Percentiles rank a stretch among this genome's conserved stretches.
These are phyloP conservation scores for Suillus subaureus DNA, from an alignment of 768 basidiomycete species.

Conservation along the genomic window DNA sequence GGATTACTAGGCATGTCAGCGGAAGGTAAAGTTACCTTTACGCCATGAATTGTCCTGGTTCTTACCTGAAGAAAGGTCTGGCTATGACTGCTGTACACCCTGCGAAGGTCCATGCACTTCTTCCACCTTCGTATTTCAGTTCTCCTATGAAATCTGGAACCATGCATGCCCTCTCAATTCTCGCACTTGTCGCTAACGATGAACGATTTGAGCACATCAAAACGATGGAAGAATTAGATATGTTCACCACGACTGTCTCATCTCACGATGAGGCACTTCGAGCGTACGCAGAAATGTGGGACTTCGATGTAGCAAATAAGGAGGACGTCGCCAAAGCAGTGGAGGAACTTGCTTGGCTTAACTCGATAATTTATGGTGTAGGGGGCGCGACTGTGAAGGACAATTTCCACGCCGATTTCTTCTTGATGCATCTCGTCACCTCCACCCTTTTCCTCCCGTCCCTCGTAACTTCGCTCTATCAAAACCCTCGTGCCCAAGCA, in stretches of 20 bases:
- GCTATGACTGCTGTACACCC: slow-evolving; percentile 48
- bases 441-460: slow-evolving; percentile 64
- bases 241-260: slow-evolving; percentile 30
- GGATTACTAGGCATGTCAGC: slow-evolving; percentile 57
- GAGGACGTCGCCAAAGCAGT: slow-evolving; percentile 50
- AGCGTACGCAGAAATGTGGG: slow-evolving; percentile 50
- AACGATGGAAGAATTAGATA: slow-evolving; percentile 30
- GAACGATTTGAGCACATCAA: slow-evolving; percentile 31
- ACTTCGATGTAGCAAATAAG: slow-evolving; percentile 37
- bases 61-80: slow-evolving; percentile 45
- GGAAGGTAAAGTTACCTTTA: slow-evolving; percentile 52
- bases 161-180: slow-evolving; percentile 45
- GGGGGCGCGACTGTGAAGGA: slow-evolving; percentile 44
- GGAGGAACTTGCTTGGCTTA: slow-evolving; percentile 64
- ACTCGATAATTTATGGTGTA: slow-evolving; percentile 59
- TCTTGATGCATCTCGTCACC: slow-evolving; percentile 71
- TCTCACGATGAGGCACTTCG: slow-evolving; percentile 41
- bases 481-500: slow-evolving; percentile 23
- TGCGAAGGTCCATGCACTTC: slow-evolving; percentile 6
- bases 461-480: slow-evolving; percentile 39
- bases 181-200: slow-evolving; percentile 57
- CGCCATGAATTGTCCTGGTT: slow-evolving; percentile 35
- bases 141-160: neutral
- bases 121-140: neutral
- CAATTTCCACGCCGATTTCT: slow-evolving; percentile 67